Percentiles rank a stretch among this genome's conserved stretches.
phyloP scores from a whole-genome alignment of 352 stramenopile species.

The Phytopythium sindhum region DNA sequence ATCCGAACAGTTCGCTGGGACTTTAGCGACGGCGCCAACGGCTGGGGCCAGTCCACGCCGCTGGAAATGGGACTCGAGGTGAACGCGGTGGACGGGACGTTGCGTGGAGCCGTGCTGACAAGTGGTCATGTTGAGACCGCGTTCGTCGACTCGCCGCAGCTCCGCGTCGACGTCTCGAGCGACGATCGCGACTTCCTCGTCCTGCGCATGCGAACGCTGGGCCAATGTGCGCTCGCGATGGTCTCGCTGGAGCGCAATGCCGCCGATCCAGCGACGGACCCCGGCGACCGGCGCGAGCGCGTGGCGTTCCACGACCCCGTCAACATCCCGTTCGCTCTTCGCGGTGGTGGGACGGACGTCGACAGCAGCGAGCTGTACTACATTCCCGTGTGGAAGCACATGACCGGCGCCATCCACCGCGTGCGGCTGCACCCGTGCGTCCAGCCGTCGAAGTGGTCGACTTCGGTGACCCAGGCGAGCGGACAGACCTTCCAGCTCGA shows the following conservation, averaged over 20 bases:
- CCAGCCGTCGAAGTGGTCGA: background rate
- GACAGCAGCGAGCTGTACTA: slow-evolving; percentile 49
- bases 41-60: slow-evolving; percentile 53
- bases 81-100: slow-evolving; percentile 35
- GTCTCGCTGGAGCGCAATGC: slow-evolving; percentile 46
- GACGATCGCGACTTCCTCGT: slow-evolving; percentile 50
- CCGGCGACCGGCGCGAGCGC: slow-evolving; percentile 19
- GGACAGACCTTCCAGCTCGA: slow-evolving; percentile 69
- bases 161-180: slow-evolving; percentile 45
- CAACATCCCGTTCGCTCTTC: slow-evolving; percentile 50
- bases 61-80: slow-evolving; percentile 70
- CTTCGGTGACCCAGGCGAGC: slow-evolving; percentile 12
- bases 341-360: slow-evolving; percentile 11
- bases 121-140: slow-evolving; percentile 26
- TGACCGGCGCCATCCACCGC: slow-evolving; percentile 52
- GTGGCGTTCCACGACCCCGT: slow-evolving; percentile 41
- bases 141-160: slow-evolving; percentile 60
- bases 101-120: slow-evolving; percentile 42
- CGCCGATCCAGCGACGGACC: slow-evolving; percentile 28
- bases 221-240: slow-evolving; percentile 52
- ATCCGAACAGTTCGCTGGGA: slow-evolving; percentile 43
- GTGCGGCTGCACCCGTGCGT: slow-evolving; percentile 63
- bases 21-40: slow-evolving; percentile 55
- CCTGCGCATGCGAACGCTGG: slow-evolving; percentile 59
- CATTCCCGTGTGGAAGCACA: slow-evolving; percentile 56